phyloP scores from a whole-genome alignment of 345 rosid genomes.

The Dovyalis caffra region DNA sequence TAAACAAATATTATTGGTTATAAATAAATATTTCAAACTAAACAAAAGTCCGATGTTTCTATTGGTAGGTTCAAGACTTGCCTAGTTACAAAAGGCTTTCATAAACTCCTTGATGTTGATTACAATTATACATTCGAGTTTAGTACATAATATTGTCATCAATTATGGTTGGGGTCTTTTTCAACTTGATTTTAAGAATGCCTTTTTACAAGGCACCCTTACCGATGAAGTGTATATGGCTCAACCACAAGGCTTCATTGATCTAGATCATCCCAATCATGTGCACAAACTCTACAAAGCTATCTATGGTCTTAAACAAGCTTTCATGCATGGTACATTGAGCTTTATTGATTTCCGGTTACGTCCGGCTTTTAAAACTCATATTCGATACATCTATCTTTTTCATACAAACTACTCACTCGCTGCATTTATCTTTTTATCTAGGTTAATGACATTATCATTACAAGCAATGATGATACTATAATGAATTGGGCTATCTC shows the following conservation, averaged over 20 bases:
- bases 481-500: background rate
- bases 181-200: background rate
- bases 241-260: no score
- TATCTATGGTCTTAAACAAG: background rate
- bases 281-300: no score
- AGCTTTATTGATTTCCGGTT: background rate
- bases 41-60: background rate
- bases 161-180: background rate
- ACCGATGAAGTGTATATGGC: no score
- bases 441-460: background rate
- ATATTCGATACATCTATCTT: background rate
- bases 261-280: no score
- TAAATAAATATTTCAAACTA: background rate
- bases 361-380: background rate
- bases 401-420: background rate
- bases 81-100: background rate
- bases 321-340: background rate
- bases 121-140: background rate
- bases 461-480: background rate
- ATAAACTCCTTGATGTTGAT: background rate
- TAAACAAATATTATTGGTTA: background rate
- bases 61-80: background rate
- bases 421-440: background rate
- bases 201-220: background rate
- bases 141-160: background rate